These are phyloP conservation scores for Salvia miltiorrhiza DNA, from an alignment of 257 asterid genomes.

Conservation along the genomic window DNA sequence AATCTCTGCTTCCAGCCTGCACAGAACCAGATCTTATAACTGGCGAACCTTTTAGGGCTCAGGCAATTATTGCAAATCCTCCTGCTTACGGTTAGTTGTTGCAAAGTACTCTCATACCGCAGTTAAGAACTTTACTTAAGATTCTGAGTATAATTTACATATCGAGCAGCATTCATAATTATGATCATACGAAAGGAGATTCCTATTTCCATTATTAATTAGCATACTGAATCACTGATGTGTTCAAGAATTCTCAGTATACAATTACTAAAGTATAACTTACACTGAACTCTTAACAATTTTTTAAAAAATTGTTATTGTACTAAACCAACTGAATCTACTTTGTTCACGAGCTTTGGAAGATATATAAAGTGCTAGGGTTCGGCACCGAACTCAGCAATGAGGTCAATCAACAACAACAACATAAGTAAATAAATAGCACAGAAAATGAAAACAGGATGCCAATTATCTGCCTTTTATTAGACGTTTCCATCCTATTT, in stretches of 20 bases:
- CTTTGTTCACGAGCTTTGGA: background rate
- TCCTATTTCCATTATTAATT: background rate
- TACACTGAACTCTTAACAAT: background rate
- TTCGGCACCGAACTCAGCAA: background rate
- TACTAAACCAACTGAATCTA: background rate
- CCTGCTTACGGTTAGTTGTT: conserved; percentile 91
- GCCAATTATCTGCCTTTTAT: no score
- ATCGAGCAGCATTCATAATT: no score
- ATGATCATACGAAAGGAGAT: no score
- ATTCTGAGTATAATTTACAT: background rate
- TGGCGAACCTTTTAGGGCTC: conserved; percentile 88
- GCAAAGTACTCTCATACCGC: background rate
- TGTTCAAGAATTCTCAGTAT: background rate
- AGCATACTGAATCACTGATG: background rate
- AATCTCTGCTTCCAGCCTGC: conserved; percentile 97
- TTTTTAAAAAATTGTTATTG: background rate
- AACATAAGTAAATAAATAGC: no score
- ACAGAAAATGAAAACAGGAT: no score
- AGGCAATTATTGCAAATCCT: conserved; percentile 98
- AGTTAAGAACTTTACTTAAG: background rate
- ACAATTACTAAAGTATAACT: background rate
- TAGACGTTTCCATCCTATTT: no score
- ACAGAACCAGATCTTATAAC: conserved; percentile 79
- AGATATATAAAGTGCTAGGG: background rate
- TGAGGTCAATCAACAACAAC: no score